These are phyloP conservation scores for Cercophora samala DNA, from an alignment of 495 filamentous ascomycete species.

Conservation along the genomic window DNA sequence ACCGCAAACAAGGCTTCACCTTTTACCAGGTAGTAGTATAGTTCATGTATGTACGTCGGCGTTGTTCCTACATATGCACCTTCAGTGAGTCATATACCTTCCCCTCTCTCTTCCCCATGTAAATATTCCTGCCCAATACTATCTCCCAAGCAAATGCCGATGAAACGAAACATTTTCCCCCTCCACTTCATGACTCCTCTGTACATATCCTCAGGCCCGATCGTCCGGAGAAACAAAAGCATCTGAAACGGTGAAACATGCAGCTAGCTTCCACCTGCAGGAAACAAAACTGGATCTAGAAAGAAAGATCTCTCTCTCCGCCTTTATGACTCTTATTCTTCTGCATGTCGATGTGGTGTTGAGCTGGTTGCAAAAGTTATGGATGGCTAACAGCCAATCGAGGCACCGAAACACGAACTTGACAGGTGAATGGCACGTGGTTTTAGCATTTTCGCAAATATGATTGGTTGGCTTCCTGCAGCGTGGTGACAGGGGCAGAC, in stretches of 20 bases:
- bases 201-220: too few species aligned
- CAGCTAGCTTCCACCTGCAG: not conserved
- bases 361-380: too few species aligned
- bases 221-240: not conserved
- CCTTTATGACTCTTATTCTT: conserved; percentile 15
- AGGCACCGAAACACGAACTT: conserved; percentile 15
- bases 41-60: not conserved
- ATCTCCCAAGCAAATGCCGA: not conserved
- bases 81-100: not conserved
- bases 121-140: not conserved
- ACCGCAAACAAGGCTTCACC: not conserved
- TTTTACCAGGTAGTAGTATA: not conserved
- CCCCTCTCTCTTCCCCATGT: not conserved
- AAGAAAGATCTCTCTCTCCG: not conserved
- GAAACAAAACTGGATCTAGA: conserved; percentile 4
- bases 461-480: conserved; percentile 8
- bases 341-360: conserved; percentile 13
- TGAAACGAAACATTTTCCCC: not conserved
- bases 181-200: not conserved
- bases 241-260: not conserved
- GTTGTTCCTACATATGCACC: not conserved
- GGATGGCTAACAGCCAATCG: conserved; percentile 15
- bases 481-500: conserved; percentile 5
- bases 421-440: conserved; percentile 9
- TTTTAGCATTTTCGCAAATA: not conserved